Evolutionary conservation across 345 rosid species (phyloP), one percentile per base, ranked within the genome.

Genomic region (Arabis alpina): DNA sequence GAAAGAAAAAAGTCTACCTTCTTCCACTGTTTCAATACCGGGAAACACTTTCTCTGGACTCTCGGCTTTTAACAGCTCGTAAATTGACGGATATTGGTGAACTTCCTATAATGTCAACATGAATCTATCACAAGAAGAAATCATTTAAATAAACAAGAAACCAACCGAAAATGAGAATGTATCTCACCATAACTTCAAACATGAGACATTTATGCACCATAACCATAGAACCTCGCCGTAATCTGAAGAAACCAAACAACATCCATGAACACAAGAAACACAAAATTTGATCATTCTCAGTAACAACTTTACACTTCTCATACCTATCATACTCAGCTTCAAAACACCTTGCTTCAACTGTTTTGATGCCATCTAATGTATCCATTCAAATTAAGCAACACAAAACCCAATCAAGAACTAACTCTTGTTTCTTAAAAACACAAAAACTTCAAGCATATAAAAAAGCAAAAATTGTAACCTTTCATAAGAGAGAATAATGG

Each of bases 111-210:
- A 66, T 27, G 69, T 56, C 12, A 68, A 61, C 43, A 73, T 16
- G 23, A 9, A 61, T 39, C n/a, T 13, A 60, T 32, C 34, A 54
- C 27, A 51, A 36, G 15, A 51, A 36, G 15, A 50, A 19, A 15
- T 41, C 28, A 1, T 13, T 74, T 19, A 11, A 54, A 37, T 52
- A 27, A 74, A 41, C 6, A 61, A 1, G 43, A 65, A 79, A 53
- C 15, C 11, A 39, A 24, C 56, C 52, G 10, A 58, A 34, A 60
- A 72, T 43, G 54, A 14, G 51, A 23, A 16, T 57, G 53, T 41
- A 73, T 54, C 74, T 81, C 75, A 93, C 97, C 94, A 81, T 64
- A 70, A 86, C 92, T 71, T 86, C 76, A 74, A 87, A 82, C 50
- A 78, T 56, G 78, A 90, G 49, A 76, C 77, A 81, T 64, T 81